A percentile compares a stretch with the other conserved stretches of the same genome.
Conservation (phyloP, 2,329 filamentous ascomycete species). For the Plenodomus biglobosus region DNA sequence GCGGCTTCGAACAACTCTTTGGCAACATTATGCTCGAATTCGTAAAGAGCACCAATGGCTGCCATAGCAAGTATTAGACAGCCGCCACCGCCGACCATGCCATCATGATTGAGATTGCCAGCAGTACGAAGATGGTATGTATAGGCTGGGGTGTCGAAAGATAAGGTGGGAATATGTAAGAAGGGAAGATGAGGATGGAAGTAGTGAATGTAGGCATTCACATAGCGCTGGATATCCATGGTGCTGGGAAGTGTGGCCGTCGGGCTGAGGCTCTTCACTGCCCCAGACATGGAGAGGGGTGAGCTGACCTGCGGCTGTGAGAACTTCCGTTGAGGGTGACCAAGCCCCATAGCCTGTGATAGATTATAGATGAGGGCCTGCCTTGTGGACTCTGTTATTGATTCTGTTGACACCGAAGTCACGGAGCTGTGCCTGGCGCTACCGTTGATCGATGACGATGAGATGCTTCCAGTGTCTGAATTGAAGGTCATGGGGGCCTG, state of each 20-base stretch:
- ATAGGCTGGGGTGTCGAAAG: constrained; percentile 77
- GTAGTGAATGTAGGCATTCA: constrained; percentile 84
- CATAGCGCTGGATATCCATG: constrained; percentile 83
- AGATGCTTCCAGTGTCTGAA: constrained; percentile 63
- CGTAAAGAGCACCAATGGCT: constrained; percentile 83
- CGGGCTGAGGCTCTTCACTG: constrained; percentile 44
- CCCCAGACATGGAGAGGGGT: constrained; percentile 48
- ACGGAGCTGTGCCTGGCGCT: constrained; percentile 64
- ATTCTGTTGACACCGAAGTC: constrained; percentile 63
- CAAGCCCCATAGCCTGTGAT: constrained; percentile 60
- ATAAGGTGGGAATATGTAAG: constrained; percentile 85
- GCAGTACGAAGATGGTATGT: constrained; percentile 62
- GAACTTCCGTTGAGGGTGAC: constrained; percentile 57
- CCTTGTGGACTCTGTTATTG: constrained; percentile 66
- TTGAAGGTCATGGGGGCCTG: constrained; percentile 68
- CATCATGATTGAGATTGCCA: constrained; percentile 55
- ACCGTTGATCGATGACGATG: constrained; percentile 70
- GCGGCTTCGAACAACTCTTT: constrained; percentile 87
- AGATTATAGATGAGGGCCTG: constrained; percentile 64
- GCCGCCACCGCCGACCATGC: constrained; percentile 73
- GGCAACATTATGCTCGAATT: constrained; percentile 76
- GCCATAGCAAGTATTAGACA: constrained; percentile 88
- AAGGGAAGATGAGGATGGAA: constrained; percentile 97
- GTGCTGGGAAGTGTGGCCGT: constrained; percentile 72
- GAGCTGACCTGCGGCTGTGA: constrained; percentile 60